Evolutionary conservation across 23 red algal genomes (phyloP).

Genomic region (Gracilaria caudata): DNA sequence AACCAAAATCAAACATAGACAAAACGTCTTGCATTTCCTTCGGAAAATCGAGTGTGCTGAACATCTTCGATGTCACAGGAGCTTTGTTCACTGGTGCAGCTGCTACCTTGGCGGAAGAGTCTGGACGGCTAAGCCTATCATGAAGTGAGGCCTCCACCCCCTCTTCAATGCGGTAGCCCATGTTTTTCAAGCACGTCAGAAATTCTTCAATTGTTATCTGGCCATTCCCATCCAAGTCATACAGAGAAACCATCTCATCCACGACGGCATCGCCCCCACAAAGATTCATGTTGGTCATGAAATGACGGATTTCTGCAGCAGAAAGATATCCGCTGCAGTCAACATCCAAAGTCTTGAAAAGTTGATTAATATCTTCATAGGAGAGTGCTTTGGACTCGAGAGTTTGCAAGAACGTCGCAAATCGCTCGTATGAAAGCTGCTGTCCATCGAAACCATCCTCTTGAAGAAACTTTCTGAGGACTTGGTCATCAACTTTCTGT

Average conservation of each 20-base stretch:
- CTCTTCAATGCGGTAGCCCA: conserved; percentile 15
- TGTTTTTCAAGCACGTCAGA: not conserved
- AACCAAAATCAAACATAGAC: conserved; percentile 20
- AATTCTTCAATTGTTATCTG: conserved; percentile 28
- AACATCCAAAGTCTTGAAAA: conserved; percentile 42
- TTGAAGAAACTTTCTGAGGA: not conserved
- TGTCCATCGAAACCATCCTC: not conserved
- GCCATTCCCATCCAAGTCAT: conserved; percentile 39
- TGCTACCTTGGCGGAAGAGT: not conserved
- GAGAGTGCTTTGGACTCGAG: not conserved
- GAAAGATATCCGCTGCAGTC: conserved; percentile 32
- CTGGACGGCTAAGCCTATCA: not conserved
- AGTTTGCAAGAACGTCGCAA: not conserved
- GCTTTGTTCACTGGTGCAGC: not conserved
- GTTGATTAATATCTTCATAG: not conserved
- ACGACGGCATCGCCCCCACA: conserved; percentile 1
- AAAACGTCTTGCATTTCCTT: not conserved
- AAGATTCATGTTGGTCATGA: conserved; percentile 18
- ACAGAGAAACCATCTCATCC: conserved; percentile 46
- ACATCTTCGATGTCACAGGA: not conserved
- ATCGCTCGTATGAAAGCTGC: not conserved
- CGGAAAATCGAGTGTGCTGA: not conserved
- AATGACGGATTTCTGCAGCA: conserved; percentile 22
- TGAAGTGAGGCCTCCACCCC: not conserved
- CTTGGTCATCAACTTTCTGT: not conserved